Base-by-base conservation (phyloP, 805 yeast species). In the Metschnikowia amazonensis region DNA sequence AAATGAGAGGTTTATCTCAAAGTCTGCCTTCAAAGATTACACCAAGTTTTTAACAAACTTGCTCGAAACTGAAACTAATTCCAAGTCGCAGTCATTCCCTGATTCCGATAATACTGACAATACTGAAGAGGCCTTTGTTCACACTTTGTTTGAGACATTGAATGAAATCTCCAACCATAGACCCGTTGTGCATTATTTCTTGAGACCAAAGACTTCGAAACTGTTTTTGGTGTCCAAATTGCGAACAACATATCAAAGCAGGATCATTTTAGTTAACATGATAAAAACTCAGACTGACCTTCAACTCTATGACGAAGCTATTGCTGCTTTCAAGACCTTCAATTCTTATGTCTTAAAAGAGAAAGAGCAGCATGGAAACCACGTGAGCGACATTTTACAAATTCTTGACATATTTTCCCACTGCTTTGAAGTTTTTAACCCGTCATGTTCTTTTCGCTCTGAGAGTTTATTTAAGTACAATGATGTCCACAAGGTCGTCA, bases 221-320 rank as follows among this genome's bases (percentile, higher is more conserved):
- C 59, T 55, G 43, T 63, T 59, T 46, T 59, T 70, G 43, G 55
- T 70, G 32, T 57, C 53, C 44, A 53, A 61, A 40, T 55, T 66
- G 2, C 55, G 59, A 18, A 65, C 61, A 36, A 63, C 75, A 0
- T 72, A 64, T 49, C 75, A 70, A 46, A 66, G 69, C 51, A 65
- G 63, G 42, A 46, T 55, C 1, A 63, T 71, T n/a, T 56, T 70
- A 21, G 51, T 60, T 9, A 61, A 60, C 43, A 59, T 64, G 35
- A 63, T 71, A 23, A 55, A 60, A 36, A 54, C 64, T 1, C 58
- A 70, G 36, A 50, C 70, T 16, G 67, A 66, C 14, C 51, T 62
- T 40, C 52, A 59, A 7, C 74, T 71, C 46, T 66, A 60, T 47
- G 76, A 72, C 46, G 76, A 72, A 49, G 76, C 76, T 0, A 57